Evolutionary conservation across 768 basidiomycete genomes (phyloP), one percentile per base, ranked within the genome.

Genomic region (Chalciporus piperatus): DNA sequence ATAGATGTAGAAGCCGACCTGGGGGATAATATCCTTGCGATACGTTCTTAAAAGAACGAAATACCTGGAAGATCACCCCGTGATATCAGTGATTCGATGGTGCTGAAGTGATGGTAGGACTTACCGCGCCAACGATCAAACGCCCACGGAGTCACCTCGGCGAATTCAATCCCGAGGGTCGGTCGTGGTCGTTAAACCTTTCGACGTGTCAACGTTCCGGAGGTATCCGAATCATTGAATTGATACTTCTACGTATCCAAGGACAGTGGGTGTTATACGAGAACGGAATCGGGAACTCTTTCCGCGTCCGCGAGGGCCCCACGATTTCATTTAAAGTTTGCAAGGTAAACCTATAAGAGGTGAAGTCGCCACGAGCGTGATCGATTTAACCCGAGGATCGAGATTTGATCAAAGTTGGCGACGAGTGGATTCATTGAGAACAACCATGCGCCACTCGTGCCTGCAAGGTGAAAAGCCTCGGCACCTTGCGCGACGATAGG

Each of bases 301-400:
- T 89, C 87, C 1, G 89, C 71, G 4, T 83, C 83, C 11, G 85
- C 87, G 43, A 89, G 69, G 25, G 80, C 77, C 87, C 84, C 4
- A 83, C 80, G 19, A 87, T 75, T 52, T 76, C 74, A 57, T 75
- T 79, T 9, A 87, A 63, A 4, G 82, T 63, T 2, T 62, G 0
- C 83, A 47, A 16, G 88, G 70, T 12, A 63, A 64, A 57, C 74
- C 83, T 85, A 54, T 13, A 52, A 47, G 40, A 38, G 16, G 13
- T 37, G 40, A 38, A 14, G 19, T 39, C 39, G 17, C 11, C 39
- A 19, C 37, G 20, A 45, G 35, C 39, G 40, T 11, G 38, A 43
- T 17, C 30, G 16, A 46, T 44, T 30, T 16, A 16, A 35, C 17
- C 23, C 10, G n/a, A 14, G 9, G 16, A 16, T 12, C 30, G 8